A percentile compares a stretch with the other conserved stretches of the same genome.
Conservation (phyloP, 257 asterid genomes). For the Capsicum pubescens region DNA sequence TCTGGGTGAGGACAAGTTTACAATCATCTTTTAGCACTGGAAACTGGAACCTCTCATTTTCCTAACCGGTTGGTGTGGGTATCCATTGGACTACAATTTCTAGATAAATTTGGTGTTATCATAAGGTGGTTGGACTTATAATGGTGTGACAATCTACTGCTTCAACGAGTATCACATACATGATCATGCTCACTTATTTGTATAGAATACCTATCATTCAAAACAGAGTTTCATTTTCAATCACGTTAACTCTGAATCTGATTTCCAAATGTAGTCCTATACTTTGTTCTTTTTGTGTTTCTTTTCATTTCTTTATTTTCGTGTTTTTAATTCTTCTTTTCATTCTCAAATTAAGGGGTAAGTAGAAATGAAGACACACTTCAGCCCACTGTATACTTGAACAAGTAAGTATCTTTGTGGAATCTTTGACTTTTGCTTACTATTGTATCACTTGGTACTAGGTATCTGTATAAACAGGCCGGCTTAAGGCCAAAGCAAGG, state of each 20-base stretch:
- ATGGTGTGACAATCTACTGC: background rate
- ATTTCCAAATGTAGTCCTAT: background rate
- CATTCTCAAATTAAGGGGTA: conserved; percentile 55
- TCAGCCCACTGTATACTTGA: conserved; percentile 82
- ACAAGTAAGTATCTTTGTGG: conserved; percentile 69
- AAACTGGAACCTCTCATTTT: background rate
- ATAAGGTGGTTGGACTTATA: conserved; percentile 16
- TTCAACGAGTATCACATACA: background rate
- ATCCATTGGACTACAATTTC: background rate
- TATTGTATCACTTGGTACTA: background rate
- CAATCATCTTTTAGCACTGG: background rate
- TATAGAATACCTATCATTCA: background rate
- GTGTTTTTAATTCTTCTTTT: conserved; percentile 32
- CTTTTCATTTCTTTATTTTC: conserved; percentile 14
- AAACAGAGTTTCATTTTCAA: conserved; percentile 17
- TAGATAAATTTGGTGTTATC: background rate
- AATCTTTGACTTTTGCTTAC: conserved; percentile 13
- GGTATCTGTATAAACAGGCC: background rate
- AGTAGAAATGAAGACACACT: conserved; percentile 92
- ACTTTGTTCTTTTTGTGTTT: background rate
- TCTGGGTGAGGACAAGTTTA: conserved; percentile 59
- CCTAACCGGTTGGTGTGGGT: conserved; percentile 5
- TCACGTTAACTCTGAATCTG: background rate
- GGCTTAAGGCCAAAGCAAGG: too few species aligned
- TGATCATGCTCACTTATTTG: background rate